These are phyloP conservation scores for Ascomycota sp. DNA, from an alignment of 2,329 filamentous ascomycete genomes.

Conservation along the genomic window DNA sequence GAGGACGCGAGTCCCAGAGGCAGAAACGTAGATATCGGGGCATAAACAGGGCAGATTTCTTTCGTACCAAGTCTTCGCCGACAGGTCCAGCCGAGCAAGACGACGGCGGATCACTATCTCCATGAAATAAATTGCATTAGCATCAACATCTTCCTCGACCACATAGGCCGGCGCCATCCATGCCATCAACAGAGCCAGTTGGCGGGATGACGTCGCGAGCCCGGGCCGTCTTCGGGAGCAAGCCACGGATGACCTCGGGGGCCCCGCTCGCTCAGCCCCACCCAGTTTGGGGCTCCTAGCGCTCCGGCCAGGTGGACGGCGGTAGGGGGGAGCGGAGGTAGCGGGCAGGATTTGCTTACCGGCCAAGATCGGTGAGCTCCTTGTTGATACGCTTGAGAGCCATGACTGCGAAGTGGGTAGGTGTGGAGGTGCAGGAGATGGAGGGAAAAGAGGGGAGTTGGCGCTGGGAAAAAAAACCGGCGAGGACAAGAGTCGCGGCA, in stretches of 20 bases:
- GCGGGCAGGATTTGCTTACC: constrained; percentile 30
- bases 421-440: constrained; percentile 1
- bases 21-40: no score
- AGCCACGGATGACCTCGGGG: constrained; percentile 1
- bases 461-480: neutral
- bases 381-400: constrained; percentile 89
- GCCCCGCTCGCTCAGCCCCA: constrained; percentile 18
- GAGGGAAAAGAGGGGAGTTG: neutral
- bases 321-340: neutral
- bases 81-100: constrained; percentile 95
- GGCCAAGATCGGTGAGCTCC: constrained; percentile 74
- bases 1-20: no score
- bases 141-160: neutral
- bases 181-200: neutral
- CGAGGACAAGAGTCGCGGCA: constrained; percentile 5
- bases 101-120: constrained; percentile 72
- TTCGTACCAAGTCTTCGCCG: constrained; percentile 88
- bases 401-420: constrained; percentile 29
- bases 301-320: constrained; percentile 7
- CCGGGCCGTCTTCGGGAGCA: neutral
- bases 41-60: neutral
- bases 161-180: neutral
- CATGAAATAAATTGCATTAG: constrained; percentile 4
- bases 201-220: constrained; percentile 2
- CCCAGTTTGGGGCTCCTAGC: constrained; percentile 13